Conservation (phyloP, 2,329 filamentous ascomycete species). For the Xylariales sp. region DNA sequence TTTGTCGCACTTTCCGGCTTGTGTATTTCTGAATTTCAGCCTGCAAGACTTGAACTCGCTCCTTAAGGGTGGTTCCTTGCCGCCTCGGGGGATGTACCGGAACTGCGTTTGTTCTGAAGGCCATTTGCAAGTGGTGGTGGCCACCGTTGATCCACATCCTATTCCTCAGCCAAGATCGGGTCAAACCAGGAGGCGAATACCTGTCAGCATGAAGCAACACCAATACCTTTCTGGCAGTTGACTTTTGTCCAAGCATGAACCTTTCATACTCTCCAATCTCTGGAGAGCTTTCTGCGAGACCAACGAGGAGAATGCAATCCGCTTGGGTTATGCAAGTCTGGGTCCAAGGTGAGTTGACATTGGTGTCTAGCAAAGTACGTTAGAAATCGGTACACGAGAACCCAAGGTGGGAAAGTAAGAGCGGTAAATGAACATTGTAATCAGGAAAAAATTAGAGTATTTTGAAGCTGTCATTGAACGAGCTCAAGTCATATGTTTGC, state of each 20-base stretch:
- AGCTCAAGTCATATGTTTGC: conserved; percentile 43
- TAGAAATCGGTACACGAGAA: conserved; percentile 16
- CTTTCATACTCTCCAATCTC: conserved; percentile 94
- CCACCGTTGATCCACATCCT: conserved; percentile 97
- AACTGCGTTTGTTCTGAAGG: conserved; percentile 71
- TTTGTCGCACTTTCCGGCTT: conserved; percentile 83
- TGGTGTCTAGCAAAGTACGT: conserved; percentile 63
- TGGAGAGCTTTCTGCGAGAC: conserved; percentile 83
- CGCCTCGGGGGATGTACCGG: conserved; percentile 74
- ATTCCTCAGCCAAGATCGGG: conserved; percentile 84
- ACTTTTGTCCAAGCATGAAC: conserved; percentile 95
- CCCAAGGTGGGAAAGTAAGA: conserved; percentile 4
- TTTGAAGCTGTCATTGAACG: conserved; percentile 50
- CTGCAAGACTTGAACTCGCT: conserved; percentile 88
- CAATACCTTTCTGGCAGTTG: conserved; percentile 87
- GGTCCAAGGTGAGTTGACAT: conserved; percentile 95
- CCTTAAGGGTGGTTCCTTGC: conserved; percentile 81
- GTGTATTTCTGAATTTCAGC: conserved; percentile 99
- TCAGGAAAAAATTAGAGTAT: conserved; percentile 70
- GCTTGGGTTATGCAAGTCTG: conserved; percentile 97
- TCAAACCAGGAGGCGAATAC: conserved; percentile 80
- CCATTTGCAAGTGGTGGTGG: conserved; percentile 97
- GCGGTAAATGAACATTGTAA: conserved; percentile 10
- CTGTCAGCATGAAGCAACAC: conserved; percentile 86
- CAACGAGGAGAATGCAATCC: conserved; percentile 91